These are phyloP conservation scores for Hypseocharis bilobata DNA, from an alignment of 441 rosid species.

Conservation along the genomic window DNA sequence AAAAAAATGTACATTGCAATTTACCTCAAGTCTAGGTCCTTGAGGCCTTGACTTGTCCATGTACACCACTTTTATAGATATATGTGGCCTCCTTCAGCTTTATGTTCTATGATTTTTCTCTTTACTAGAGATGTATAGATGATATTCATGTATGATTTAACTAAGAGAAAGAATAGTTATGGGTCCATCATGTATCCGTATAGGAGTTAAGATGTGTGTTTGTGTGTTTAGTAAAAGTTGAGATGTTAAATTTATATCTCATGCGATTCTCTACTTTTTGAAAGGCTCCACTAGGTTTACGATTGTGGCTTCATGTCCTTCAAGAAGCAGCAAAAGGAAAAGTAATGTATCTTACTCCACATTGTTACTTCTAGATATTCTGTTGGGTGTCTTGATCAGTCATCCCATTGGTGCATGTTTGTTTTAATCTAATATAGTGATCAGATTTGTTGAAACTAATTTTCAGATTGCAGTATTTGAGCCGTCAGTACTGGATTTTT, in stretches of 20 bases:
- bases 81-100: too few relatives aligned
- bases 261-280: slow-evolving; percentile 3
- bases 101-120: too few relatives aligned
- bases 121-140: too few relatives aligned
- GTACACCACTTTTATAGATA: too few relatives aligned
- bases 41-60: too few relatives aligned
- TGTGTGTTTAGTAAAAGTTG: neutral
- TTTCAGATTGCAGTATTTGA: slow-evolving; percentile 51
- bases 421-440: neutral
- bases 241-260: neutral
- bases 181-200: neutral
- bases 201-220: neutral
- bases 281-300: slow-evolving; percentile 57
- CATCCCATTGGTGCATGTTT: neutral
- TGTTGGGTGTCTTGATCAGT: neutral
- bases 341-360: slow-evolving; percentile 30
- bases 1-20: neutral
- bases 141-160: too few relatives aligned
- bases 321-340: slow-evolving; percentile 62
- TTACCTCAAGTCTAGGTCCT: neutral
- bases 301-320: slow-evolving; percentile 48
- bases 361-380: neutral
- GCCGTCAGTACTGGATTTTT: slow-evolving; percentile 25
- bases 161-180: neutral
- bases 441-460: slow-evolving; percentile 1